Evolutionary conservation across 306 rosid genomes (phyloP).

Genomic region (Cucurbita pepo): DNA sequence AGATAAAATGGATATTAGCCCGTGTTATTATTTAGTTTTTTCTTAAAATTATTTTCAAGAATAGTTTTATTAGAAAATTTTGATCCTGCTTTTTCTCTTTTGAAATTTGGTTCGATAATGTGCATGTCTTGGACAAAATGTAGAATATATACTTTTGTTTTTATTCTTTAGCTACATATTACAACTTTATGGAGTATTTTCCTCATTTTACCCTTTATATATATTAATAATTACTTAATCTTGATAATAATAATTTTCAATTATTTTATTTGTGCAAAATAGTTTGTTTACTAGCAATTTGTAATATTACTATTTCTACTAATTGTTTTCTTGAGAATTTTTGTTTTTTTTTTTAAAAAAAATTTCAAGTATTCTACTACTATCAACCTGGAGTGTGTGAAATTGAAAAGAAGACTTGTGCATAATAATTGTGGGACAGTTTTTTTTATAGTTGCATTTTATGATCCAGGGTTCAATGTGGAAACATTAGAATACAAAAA

Average conservation of each 20-base stretch:
- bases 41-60: not conserved
- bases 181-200: not conserved
- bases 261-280: too few species aligned
- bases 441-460: not conserved
- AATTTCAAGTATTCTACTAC: not conserved
- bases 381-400: not conserved
- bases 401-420: not conserved
- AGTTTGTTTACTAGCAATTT: too few species aligned
- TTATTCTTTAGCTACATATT: not conserved
- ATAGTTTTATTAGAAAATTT: not conserved
- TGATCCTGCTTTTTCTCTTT: not conserved
- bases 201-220: not conserved
- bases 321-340: not conserved
- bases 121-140: not conserved
- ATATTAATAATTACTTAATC: too few species aligned
- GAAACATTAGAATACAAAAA: slow-evolving; percentile 30
- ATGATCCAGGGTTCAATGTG: slow-evolving; percentile 32
- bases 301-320: not conserved
- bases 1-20: not conserved
- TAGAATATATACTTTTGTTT: not conserved
- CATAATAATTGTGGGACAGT: not conserved
- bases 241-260: too few species aligned
- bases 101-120: not conserved
- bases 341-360: not conserved
- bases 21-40: not conserved